Evolutionary conservation across 352 stramenopile species (phyloP).

Genomic region (Pythium biforme): DNA sequence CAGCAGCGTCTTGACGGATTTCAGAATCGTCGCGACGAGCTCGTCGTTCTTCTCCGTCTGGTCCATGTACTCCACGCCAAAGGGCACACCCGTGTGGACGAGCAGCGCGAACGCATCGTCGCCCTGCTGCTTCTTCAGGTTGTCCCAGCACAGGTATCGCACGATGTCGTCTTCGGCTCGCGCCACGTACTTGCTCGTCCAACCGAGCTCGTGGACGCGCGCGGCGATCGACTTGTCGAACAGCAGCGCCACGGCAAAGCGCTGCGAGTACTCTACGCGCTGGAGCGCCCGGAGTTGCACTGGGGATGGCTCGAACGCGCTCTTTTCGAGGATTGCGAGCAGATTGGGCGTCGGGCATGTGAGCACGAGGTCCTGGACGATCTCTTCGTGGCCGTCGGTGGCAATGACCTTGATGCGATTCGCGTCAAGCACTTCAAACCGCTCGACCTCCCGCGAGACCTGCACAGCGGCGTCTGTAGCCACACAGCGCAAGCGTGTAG

Average conservation of each 20-base stretch:
- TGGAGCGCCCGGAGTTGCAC: slow-evolving; percentile 39
- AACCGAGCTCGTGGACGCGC: slow-evolving; percentile 43
- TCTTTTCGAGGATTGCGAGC: slow-evolving; percentile 55
- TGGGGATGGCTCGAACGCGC: slow-evolving; percentile 31
- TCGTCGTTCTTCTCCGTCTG: slow-evolving; percentile 46
- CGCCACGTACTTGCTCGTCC: slow-evolving; percentile 65
- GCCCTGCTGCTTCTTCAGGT: slow-evolving; percentile 50
- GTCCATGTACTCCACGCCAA: slow-evolving; percentile 61
- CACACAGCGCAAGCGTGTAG: neutral
- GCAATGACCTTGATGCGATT: slow-evolving; percentile 47
- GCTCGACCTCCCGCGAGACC: slow-evolving; percentile 46
- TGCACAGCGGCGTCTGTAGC: slow-evolving; percentile 37
- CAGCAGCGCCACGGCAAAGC: slow-evolving; percentile 63
- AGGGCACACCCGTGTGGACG: slow-evolving; percentile 66
- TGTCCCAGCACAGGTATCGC: slow-evolving; percentile 79
- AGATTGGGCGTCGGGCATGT: slow-evolving; percentile 67
- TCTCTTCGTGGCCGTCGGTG: slow-evolving; percentile 39
- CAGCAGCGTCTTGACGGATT: slow-evolving; percentile 50
- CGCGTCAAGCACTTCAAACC: slow-evolving; percentile 53
- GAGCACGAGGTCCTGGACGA: slow-evolving; percentile 67
- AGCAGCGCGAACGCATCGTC: slow-evolving; percentile 35
- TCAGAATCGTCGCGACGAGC: slow-evolving; percentile 49
- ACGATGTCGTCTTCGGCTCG: slow-evolving; percentile 57
- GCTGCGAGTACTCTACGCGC: slow-evolving; percentile 60
- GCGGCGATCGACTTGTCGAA: slow-evolving; percentile 46